These are phyloP conservation scores for Elsinoe batatas DNA, from an alignment of 2,329 filamentous ascomycete genomes.

Conservation along the genomic window DNA sequence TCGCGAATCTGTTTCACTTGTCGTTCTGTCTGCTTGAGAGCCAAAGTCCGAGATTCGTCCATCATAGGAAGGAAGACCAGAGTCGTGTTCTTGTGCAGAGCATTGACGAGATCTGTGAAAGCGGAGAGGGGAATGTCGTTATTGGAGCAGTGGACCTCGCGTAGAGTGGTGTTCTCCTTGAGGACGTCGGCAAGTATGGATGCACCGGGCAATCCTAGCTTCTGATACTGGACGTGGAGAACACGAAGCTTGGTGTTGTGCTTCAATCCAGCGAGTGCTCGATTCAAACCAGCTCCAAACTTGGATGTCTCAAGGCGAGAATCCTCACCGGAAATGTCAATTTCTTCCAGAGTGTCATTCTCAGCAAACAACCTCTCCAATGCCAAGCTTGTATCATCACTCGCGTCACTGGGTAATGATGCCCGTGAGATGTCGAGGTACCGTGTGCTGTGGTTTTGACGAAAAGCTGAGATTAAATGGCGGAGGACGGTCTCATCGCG, in stretches of 20 bases:
- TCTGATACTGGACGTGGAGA: constrained; percentile 58
- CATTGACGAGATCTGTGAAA: constrained; percentile 59
- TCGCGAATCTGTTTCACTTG: constrained; percentile 46
- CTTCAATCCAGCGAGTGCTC: constrained; percentile 54
- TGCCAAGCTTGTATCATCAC: constrained; percentile 55
- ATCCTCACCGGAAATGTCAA: constrained; percentile 63
- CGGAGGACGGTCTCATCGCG: constrained; percentile 55
- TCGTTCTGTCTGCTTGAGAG: constrained; percentile 49
- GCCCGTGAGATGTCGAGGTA: constrained; percentile 61
- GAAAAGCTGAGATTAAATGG: constrained; percentile 51
- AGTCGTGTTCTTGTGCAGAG: constrained; percentile 54
- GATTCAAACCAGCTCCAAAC: constrained; percentile 58
- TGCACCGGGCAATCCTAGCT: constrained; percentile 58
- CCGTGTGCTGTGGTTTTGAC: constrained; percentile 51
- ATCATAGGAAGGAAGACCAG: constrained; percentile 54
- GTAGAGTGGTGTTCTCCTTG: constrained; percentile 51
- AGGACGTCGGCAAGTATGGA: constrained; percentile 60
- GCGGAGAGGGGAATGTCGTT: constrained; percentile 63
- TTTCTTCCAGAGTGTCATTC: constrained; percentile 54
- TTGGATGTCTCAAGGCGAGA: constrained; percentile 61
- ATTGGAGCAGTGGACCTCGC: constrained; percentile 60
- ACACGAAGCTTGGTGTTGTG: constrained; percentile 52
- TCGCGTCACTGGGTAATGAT: constrained; percentile 59
- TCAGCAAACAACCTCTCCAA: constrained; percentile 55
- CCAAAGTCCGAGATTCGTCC: constrained; percentile 50